Conservation (phyloP, 495 filamentous ascomycete genomes). For the Aspergillus indologenus region DNA sequence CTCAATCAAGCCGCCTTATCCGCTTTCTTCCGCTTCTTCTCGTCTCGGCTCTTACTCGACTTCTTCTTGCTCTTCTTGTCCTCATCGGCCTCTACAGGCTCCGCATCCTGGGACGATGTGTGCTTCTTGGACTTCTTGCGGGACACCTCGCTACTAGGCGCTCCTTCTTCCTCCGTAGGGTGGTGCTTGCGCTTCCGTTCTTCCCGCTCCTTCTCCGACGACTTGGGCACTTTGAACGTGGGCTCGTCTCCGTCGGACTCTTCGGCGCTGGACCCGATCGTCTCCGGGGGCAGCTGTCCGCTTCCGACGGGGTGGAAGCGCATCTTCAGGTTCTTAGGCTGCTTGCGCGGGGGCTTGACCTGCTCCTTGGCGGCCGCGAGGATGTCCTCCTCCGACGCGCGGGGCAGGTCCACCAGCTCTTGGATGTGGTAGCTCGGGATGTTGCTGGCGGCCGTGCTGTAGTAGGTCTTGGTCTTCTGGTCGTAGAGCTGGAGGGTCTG, state of each 20-base stretch:
- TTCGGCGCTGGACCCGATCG: conserved; percentile 47
- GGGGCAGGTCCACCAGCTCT: conserved; percentile 39
- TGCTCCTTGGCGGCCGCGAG: conserved; percentile 35
- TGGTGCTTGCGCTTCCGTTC: conserved; percentile 43
- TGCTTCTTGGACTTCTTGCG: conserved; percentile 48
- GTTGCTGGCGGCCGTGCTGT: conserved; percentile 25
- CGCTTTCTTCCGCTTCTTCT: conserved; percentile 46
- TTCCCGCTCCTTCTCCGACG: conserved; percentile 25
- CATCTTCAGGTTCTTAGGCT: conserved; percentile 60
- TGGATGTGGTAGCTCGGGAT: conserved; percentile 47
- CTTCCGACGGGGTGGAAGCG: conserved; percentile 56
- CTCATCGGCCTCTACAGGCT: conserved; percentile 17
- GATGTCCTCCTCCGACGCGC: conserved; percentile 30
- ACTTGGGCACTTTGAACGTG: conserved; percentile 35
- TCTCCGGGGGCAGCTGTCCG: conserved; percentile 41
- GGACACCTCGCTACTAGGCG: conserved; percentile 25
- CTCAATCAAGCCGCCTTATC: conserved; percentile 28
- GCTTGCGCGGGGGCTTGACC: conserved; percentile 46
- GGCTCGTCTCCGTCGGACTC: conserved; percentile 45
- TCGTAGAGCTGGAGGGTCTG: conserved; percentile 40
- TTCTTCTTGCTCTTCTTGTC: conserved; percentile 39
- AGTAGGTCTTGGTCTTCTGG: conserved; percentile 32
- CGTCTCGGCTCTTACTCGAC: conserved; percentile 39
- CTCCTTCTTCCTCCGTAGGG: conserved; percentile 36
- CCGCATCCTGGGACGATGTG: conserved; percentile 22